These are phyloP conservation scores for Adansonia digitata DNA, from an alignment of 345 rosid genomes.

Conservation along the genomic window DNA sequence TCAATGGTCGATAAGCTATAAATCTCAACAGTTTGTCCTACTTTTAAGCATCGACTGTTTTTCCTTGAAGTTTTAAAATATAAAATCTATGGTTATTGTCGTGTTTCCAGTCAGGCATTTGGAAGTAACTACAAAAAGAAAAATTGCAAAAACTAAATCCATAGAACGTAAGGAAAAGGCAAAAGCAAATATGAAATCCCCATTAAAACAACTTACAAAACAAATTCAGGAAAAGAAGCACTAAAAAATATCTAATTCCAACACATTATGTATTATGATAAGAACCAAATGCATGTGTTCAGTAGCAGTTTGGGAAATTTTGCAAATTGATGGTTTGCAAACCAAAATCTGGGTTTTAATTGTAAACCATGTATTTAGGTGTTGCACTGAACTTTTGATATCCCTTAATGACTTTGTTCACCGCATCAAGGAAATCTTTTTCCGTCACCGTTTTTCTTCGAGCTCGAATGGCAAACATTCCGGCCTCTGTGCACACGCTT, in stretches of 20 bases:
- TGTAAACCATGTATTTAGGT: slow-evolving; percentile 73
- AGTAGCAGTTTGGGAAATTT: too few relatives aligned
- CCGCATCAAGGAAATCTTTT: slow-evolving; percentile 79
- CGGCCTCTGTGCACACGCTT: slow-evolving; percentile 80
- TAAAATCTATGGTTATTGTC: too few relatives aligned
- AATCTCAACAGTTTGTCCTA: too few relatives aligned
- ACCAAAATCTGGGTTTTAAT: slow-evolving; percentile 20
- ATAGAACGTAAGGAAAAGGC: background rate
- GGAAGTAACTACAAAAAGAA: too few relatives aligned
- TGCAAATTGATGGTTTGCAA: too few relatives aligned
- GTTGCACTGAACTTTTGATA: slow-evolving; percentile 75
- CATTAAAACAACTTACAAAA: too few relatives aligned
- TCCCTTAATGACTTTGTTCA: slow-evolving; percentile 74
- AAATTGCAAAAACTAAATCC: background rate
- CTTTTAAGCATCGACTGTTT: too few relatives aligned
- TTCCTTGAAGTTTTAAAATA: too few relatives aligned
- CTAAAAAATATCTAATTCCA: background rate
- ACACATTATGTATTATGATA: background rate
- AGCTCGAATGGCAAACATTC: slow-evolving; percentile 74
- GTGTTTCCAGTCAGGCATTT: too few relatives aligned
- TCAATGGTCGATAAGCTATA: too few relatives aligned
- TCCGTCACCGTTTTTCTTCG: slow-evolving; percentile 69
- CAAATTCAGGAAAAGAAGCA: background rate
- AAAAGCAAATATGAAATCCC: background rate
- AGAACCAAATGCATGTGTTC: background rate